Base-by-base conservation (phyloP, 176 grass and related monocot species). In the Echinochloa phyllopogon region DNA sequence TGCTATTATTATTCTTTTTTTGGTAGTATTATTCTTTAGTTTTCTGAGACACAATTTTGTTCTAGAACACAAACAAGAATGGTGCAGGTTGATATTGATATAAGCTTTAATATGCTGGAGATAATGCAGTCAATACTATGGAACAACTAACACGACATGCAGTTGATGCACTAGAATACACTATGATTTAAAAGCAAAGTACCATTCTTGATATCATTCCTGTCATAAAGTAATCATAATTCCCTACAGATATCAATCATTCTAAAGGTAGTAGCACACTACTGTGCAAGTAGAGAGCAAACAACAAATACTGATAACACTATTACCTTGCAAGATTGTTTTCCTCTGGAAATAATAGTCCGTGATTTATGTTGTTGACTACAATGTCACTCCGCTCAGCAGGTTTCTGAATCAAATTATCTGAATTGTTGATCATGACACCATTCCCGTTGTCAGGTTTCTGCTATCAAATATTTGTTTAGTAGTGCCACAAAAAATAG, bases 291-390 rank as follows among this genome's bases (percentile, higher is more conserved):
- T 24, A 72, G 65, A 72, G 17, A 59, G 53, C 18, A 42, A 81
- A 69, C 29, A 65, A n/a, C 69, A 6, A 83, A 83, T 11, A 84
- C 44, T 78, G 36, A 56, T 57, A 88, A 48, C 7, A 65, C 17
- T 58, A 73, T 44, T 68, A 88, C 87, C 87, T 89, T 15, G 13
- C 27, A 89, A 59, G 48, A 44, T 57, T 89, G 57, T 65, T 89
- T 74, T 84, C 58, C 58, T 49, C 68, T 15, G 11, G 60, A 74
- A 49, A 66, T 39, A 82, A 47, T 65, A 55, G 49, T 72, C 37
- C 58, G 58, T 73, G 42, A 58, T 64, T 58, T 48, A 69, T 65
- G 8, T 56, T 66, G 10, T 79, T 55, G 6, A 56, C 41, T 56
- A 11, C 49, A 63, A 74, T 13, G 10, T 37, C 67, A 84, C 61